Percentiles rank a stretch among this genome's conserved stretches.
These are phyloP conservation scores for Ophidiomyces ophidiicola DNA, from an alignment of 2,329 filamentous ascomycete species.

Conservation along the genomic window DNA sequence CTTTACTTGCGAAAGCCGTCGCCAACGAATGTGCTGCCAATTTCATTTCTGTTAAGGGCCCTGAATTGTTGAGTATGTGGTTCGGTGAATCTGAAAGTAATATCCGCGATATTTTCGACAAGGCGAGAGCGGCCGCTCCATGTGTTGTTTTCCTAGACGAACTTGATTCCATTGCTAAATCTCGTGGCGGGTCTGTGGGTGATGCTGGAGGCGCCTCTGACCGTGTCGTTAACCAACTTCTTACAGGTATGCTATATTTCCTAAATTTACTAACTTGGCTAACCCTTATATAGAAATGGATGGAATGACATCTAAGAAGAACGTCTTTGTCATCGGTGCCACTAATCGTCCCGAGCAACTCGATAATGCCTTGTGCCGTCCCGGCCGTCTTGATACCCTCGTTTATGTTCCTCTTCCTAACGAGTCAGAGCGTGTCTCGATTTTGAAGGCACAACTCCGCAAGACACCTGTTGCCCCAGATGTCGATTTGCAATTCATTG, in stretches of 20 bases:
- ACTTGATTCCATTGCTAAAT: constrained; percentile 97
- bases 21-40: constrained; percentile 99
- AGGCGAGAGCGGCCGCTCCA: constrained; percentile 92
- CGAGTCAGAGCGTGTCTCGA: constrained; percentile 74
- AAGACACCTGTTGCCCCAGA: constrained; percentile 89
- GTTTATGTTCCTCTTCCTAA: constrained; percentile 97
- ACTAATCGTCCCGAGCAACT: constrained; percentile 98
- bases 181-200: constrained; percentile 88
- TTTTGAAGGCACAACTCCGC: constrained; percentile 89
- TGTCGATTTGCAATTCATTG: constrained; percentile 82
- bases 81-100: constrained; percentile 99
- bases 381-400: constrained; percentile 93
- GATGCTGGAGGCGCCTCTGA: constrained; percentile 97
- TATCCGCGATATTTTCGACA: constrained; percentile 99
- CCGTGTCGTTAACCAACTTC: constrained; percentile 98
- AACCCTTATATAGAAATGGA: constrained; percentile 67
- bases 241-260: constrained; percentile 59
- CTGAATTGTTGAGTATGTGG: constrained; percentile 98
- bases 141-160: constrained; percentile 99
- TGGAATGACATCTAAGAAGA: constrained; percentile 99
- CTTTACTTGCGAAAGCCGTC: constrained; percentile 96
- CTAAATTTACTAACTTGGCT: constrained; percentile 24
- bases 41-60: constrained; percentile 99
- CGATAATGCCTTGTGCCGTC: constrained; percentile 93
- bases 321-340: constrained; percentile 97